Evolutionary conservation across 2,329 filamentous ascomycete species (phyloP).

Genomic region (Aulographum hederae): DNA sequence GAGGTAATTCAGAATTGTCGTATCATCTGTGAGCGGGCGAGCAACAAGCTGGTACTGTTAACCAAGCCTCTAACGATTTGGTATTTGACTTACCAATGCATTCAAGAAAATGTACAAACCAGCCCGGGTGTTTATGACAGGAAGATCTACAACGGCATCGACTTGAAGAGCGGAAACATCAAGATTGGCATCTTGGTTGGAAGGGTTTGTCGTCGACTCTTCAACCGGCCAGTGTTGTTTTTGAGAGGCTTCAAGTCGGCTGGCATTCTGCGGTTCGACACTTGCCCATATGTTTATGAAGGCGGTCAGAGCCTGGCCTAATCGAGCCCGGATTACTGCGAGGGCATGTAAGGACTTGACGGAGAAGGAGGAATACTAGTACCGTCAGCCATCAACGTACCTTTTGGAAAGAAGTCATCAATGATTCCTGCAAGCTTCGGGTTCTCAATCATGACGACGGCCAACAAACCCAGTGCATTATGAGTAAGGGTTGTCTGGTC

Average conservation of each 20-base stretch:
- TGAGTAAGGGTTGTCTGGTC: constrained; percentile 42
- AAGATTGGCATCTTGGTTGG: constrained; percentile 24
- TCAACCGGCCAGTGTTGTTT: constrained; percentile 24
- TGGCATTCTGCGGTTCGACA: constrained; percentile 16
- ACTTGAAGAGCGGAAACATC: constrained; percentile 21
- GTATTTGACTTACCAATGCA: constrained; percentile 41
- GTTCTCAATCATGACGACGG: constrained; percentile 45
- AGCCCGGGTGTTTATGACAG: constrained; percentile 56
- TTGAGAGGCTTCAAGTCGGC: constrained; percentile 18
- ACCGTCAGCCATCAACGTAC: too few species aligned
- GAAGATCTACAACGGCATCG: constrained; percentile 43
- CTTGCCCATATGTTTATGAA: constrained; percentile 30
- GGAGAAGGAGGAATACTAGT: too few species aligned
- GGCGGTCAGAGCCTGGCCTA: constrained; percentile 31
- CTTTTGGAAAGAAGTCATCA: constrained; percentile 13
- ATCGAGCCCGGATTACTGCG: constrained; percentile 28
- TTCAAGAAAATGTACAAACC: constrained; percentile 77
- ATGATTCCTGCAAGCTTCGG: constrained; percentile 26
- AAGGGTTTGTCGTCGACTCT: constrained; percentile 21
- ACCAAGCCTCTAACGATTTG: not conserved
- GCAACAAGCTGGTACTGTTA: constrained; percentile 47
- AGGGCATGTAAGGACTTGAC: too few species aligned
- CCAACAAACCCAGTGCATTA: constrained; percentile 44
- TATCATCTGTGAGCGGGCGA: constrained; percentile 69
- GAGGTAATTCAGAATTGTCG: constrained; percentile 58